Conservation (phyloP, 148 eudicot genomes). For the Salicornia ramosissima region DNA sequence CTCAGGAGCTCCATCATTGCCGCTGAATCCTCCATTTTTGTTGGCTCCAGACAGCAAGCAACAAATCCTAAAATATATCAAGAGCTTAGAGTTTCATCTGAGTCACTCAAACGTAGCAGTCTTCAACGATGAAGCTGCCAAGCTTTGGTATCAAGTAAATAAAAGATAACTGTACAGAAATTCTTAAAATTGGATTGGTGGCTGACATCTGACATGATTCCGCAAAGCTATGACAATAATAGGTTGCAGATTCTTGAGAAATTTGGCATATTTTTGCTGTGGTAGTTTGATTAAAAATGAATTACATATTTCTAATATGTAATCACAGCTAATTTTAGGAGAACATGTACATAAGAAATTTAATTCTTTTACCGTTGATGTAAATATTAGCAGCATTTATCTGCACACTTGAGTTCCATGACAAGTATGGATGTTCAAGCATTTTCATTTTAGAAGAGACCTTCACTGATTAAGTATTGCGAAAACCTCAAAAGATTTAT, state of each 20-base stretch:
- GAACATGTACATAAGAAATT: slow-evolving; percentile 25
- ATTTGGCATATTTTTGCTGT: not conserved
- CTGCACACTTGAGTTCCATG: not conserved
- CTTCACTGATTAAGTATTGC: not conserved
- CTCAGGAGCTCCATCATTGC: slow-evolving; percentile 37
- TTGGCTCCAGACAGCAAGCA: slow-evolving; percentile 24
- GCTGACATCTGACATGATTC: slow-evolving; percentile 26
- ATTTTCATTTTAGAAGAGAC: no score
- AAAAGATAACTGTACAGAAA: slow-evolving; percentile 28
- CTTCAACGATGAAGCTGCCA: slow-evolving; percentile 19
- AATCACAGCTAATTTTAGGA: not conserved
- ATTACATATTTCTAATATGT: not conserved
- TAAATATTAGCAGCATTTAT: slow-evolving; percentile 20
- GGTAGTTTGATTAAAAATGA: not conserved
- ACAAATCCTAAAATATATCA: slow-evolving; percentile 33
- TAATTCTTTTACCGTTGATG: slow-evolving; percentile 24
- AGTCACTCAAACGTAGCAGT: slow-evolving; percentile 21
- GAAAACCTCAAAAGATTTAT: not conserved
- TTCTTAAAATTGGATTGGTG: not conserved
- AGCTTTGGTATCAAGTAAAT: slow-evolving; percentile 35
- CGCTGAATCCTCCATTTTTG: slow-evolving; percentile 38
- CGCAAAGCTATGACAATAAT: not conserved
- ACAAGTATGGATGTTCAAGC: not conserved
- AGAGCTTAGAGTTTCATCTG: slow-evolving; percentile 33
- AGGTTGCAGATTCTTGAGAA: not conserved